Conservation (phyloP, 176 grass and related monocot genomes). For the Oryza glaberrima region DNA sequence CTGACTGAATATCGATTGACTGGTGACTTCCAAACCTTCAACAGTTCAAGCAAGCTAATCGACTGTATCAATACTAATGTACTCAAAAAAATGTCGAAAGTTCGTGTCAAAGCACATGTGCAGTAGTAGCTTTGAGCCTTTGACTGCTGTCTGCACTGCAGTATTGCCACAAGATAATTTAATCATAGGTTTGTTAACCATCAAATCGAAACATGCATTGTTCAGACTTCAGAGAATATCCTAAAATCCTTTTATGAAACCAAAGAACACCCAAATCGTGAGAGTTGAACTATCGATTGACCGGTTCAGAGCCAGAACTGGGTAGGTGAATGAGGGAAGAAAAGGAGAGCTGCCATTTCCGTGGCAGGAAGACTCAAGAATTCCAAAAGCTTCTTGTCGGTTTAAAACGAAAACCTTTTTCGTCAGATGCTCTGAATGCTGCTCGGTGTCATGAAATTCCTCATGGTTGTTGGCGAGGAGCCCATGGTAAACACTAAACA, state of each 20-base stretch:
- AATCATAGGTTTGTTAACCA: neutral
- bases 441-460: neutral
- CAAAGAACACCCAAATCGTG: neutral
- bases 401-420: neutral
- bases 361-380: neutral
- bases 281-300: neutral
- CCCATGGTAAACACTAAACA: neutral
- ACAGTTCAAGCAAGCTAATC: too few species aligned
- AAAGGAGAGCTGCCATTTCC: neutral
- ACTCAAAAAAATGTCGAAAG: neutral
- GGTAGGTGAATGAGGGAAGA: slow-evolving; percentile 6
- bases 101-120: neutral
- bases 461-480: neutral
- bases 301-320: neutral
- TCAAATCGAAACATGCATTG: neutral
- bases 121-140: neutral
- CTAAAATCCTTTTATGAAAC: neutral
- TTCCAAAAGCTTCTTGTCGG: neutral
- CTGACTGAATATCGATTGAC: neutral
- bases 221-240: neutral
- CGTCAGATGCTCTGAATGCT: neutral
- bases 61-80: too few species aligned
- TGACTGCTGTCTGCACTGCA: neutral
- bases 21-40: too few species aligned
- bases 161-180: neutral